These are phyloP conservation scores for Neurospora hispaniola DNA, from an alignment of 495 filamentous ascomycete genomes.

Conservation along the genomic window DNA sequence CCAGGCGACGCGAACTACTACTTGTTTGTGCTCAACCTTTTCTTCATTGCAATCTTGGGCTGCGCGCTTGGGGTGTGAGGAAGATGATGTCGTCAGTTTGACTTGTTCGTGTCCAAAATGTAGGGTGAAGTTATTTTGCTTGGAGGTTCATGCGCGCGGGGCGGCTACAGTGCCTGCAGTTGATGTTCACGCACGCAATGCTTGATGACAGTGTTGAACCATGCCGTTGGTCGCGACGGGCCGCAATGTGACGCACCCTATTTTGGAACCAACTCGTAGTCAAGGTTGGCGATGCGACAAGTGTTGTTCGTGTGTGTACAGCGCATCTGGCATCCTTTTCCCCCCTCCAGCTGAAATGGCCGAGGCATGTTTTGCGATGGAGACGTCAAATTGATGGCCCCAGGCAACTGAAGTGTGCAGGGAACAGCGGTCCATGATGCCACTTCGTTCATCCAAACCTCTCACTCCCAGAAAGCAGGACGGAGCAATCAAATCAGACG, in stretches of 20 bases:
- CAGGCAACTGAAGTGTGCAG: background rate
- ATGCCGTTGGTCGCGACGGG: background rate
- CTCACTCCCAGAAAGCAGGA: background rate
- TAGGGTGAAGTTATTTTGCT: background rate
- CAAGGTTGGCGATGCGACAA: background rate
- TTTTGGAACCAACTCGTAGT: background rate
- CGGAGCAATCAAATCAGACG: background rate
- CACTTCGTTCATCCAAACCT: background rate
- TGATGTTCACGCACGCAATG: background rate
- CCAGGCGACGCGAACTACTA: constrained; percentile 62
- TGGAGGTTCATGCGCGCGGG: background rate
- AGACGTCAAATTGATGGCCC: background rate
- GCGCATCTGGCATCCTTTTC: background rate
- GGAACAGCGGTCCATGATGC: background rate
- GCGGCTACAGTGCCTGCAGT: background rate
- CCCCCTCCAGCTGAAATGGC: background rate
- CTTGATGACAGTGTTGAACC: background rate
- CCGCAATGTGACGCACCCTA: background rate
- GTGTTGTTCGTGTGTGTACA: background rate
- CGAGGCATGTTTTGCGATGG: background rate
- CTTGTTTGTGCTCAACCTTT: constrained; percentile 16
- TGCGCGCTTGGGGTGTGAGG: constrained; percentile 46
- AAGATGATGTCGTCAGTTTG: constrained; percentile 32
- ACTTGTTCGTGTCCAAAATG: too few species aligned
- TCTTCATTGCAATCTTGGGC: constrained; percentile 42